phyloP scores from a whole-genome alignment of 164 flowering plant genomes.

The Sedum album region DNA sequence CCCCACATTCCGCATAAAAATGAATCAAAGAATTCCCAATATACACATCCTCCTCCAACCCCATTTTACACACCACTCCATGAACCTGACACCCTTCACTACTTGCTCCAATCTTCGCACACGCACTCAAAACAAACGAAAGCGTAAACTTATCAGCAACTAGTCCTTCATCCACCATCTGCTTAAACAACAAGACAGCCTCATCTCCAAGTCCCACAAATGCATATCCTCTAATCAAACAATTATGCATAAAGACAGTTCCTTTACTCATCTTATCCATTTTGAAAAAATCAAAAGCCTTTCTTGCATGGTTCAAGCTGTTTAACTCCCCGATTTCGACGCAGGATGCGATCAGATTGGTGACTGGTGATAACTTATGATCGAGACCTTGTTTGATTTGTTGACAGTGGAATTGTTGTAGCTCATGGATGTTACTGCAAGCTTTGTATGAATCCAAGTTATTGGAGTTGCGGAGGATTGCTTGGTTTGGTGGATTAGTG shows the following conservation, averaged over 20 bases:
- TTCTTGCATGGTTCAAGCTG: constrained; percentile 38
- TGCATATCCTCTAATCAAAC: constrained; percentile 47
- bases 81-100: constrained; percentile 44
- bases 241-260: constrained; percentile 33
- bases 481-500: constrained; percentile 9
- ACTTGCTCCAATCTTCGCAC: constrained; percentile 25
- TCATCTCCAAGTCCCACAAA: constrained; percentile 28
- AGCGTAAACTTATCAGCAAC: constrained; percentile 41
- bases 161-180: constrained; percentile 28
- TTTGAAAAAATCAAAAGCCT: constrained; percentile 24
- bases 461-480: constrained; percentile 6
- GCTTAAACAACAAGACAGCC: constrained; percentile 30
- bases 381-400: constrained; percentile 30
- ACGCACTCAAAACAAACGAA: constrained; percentile 43
- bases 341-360: constrained; percentile 27
- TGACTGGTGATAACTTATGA: constrained; percentile 13
- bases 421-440: constrained; percentile 35
- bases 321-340: constrained; percentile 25
- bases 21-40: constrained; percentile 44
- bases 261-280: constrained; percentile 12
- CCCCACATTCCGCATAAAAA: constrained; percentile 43
- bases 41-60: constrained; percentile 31
- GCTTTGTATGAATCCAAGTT: constrained; percentile 15
- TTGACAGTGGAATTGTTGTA: constrained; percentile 30
- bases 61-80: constrained; percentile 35